Base-by-base conservation (phyloP, 2,329 filamentous ascomycete species). In the Claviceps purpurea region DNA sequence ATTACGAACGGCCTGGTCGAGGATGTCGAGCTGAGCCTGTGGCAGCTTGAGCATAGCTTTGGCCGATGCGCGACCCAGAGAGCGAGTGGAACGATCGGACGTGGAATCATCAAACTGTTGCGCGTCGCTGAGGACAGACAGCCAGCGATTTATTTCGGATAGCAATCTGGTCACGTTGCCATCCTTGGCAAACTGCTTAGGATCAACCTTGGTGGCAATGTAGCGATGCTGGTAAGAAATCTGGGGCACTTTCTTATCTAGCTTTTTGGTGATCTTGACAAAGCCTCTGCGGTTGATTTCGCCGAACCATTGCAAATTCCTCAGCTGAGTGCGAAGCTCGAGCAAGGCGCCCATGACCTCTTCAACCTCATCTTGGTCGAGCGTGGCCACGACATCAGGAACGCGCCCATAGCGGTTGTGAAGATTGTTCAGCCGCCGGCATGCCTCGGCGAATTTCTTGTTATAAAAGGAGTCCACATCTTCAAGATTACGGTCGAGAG, bases 251-350 rank as follows among this genome's bases (percentile, higher is more conserved):
- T 95, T 96, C 72, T 98, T 98, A 70, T 98, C 93, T 46, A 96
- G 74, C 70, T 98, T 98, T 74, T 98, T 98, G 50, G 93, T 95
- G 67, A 98, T 98, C 72, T 98, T 98, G 66, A 94, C 81, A 63
- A 98, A 98, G 2, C 93, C 93, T 57, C 88, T 79, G 50, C 90
- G 81, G 67, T 98, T 98, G 62, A 97, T 91, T 70, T 97, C 91
- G 49, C 90, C 91, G 65, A 97, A 98, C 90, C 90, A 97, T 67
- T 95, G 87, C 50, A 98, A 74, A 62, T 97, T 97, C 54, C 93
- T 80, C 58, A 97, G 71, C 64, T 94, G 87, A 50, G 84, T 85
- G 53, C 93, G 81, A 55, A 97, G 75, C 68, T 98, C 93, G 37
- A 97, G 78, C 49, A 98, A 73, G 39, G 90, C 89, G 39, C 86